Evolutionary conservation across 257 asterid genomes (phyloP).

Genomic region (Gentiana macrophylla): DNA sequence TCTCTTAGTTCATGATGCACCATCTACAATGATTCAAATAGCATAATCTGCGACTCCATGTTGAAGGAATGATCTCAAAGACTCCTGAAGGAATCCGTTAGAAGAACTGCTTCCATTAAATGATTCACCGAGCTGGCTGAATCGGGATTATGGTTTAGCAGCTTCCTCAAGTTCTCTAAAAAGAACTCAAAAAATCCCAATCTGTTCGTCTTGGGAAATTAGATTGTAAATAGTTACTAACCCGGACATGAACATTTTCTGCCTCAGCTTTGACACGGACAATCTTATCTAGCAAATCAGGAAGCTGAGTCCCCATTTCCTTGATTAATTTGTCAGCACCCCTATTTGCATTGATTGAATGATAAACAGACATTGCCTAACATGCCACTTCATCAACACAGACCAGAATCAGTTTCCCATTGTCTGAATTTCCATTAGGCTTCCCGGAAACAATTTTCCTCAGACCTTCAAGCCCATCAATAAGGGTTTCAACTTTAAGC

Average conservation of each 20-base stretch:
- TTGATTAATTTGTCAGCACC: neutral
- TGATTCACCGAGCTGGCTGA: constrained; percentile 1
- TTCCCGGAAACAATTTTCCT: neutral
- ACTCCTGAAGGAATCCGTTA: neutral
- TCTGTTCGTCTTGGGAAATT: neutral
- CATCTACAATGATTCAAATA: neutral
- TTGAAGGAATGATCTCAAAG: neutral
- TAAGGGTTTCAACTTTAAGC: neutral
- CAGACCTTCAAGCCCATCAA: neutral
- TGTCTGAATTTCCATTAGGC: neutral
- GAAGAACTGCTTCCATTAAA: neutral
- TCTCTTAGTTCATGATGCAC: neutral
- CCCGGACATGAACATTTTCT: neutral
- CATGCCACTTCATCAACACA: neutral
- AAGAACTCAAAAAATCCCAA: neutral
- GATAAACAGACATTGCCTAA: neutral
- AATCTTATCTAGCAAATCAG: constrained; percentile 1
- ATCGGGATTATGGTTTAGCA: neutral
- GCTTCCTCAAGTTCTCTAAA: neutral
- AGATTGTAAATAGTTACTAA: neutral
- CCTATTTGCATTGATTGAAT: neutral
- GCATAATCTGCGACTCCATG: too few species aligned
- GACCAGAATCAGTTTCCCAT: neutral
- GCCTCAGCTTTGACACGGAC: neutral
- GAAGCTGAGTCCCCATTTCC: neutral